A percentile compares a stretch with the other conserved stretches of the same genome.
These are phyloP conservation scores for Pseudoscleropodium purum DNA, from an alignment of 225 moss, liverwort and hornwort genomes.

Conservation along the genomic window DNA sequence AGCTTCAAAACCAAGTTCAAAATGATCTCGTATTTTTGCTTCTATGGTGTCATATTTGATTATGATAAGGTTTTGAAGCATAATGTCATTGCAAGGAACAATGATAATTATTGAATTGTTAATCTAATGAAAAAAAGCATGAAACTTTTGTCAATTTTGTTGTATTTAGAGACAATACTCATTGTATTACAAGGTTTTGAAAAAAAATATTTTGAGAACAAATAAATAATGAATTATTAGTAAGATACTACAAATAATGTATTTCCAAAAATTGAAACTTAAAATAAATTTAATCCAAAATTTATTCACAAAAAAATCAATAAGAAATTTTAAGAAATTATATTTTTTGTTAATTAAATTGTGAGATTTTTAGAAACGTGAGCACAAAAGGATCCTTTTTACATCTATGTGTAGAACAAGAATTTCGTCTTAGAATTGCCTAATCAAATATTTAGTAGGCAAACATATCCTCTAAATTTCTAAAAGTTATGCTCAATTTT, in stretches of 20 bases:
- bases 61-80: background rate
- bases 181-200: background rate
- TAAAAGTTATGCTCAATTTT: background rate
- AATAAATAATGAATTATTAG: background rate
- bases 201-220: background rate
- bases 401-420: fast-evolving
- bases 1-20: background rate
- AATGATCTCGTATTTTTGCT: fast-evolving
- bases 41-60: background rate
- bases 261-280: background rate
- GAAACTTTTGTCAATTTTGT: background rate
- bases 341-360: background rate
- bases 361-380: fast-evolving
- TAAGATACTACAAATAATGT: background rate
- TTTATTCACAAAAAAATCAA: background rate
- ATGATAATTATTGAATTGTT: background rate
- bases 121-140: background rate
- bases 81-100: background rate
- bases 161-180: background rate
- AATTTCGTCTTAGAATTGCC: fast-evolving
- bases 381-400: background rate
- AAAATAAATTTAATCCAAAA: background rate
- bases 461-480: too few species aligned
- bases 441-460: fast-evolving
- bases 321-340: background rate